A percentile compares a stretch with the other conserved stretches of the same genome.
Conservation (phyloP, 345 rosid species). For the Anastatica hierochuntica region DNA sequence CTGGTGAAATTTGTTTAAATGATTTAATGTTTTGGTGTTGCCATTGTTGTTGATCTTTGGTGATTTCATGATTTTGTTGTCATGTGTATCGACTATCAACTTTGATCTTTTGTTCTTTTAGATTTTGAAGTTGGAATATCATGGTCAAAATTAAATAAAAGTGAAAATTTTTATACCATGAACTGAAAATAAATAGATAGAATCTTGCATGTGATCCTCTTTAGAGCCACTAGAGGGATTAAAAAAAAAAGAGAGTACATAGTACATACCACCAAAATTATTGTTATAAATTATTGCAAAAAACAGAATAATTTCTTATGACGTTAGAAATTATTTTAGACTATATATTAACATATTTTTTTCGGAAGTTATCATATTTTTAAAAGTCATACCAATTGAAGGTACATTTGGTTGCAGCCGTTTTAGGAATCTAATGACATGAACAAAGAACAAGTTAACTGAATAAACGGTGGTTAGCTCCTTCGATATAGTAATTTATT, state of each 20-base stretch:
- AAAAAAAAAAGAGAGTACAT: background rate
- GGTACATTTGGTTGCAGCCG: no score
- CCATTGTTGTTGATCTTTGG: slow-evolving; percentile 6
- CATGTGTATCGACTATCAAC: slow-evolving; percentile 4
- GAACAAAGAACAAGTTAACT: slow-evolving; percentile 16
- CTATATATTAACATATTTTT: background rate
- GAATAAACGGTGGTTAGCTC: slow-evolving; percentile 24
- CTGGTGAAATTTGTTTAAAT: background rate
- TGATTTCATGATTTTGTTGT: background rate
- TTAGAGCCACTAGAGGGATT: background rate
- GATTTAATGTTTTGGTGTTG: background rate
- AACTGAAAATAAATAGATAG: slow-evolving; percentile 4
- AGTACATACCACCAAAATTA: slow-evolving; percentile 2
- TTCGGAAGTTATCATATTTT: background rate
- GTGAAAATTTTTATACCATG: background rate
- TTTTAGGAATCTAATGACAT: background rate
- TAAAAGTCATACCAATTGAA: no score
- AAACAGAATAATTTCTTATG: background rate
- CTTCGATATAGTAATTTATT: background rate
- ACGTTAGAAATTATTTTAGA: background rate
- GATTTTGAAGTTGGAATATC: slow-evolving; percentile 3
- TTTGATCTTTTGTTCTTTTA: background rate
- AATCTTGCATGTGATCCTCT: slow-evolving; percentile 22
- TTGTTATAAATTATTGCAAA: background rate
- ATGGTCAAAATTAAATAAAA: background rate